These are phyloP conservation scores for Agrocybe praecox DNA, from an alignment of 768 basidiomycete genomes.

Conservation along the genomic window DNA sequence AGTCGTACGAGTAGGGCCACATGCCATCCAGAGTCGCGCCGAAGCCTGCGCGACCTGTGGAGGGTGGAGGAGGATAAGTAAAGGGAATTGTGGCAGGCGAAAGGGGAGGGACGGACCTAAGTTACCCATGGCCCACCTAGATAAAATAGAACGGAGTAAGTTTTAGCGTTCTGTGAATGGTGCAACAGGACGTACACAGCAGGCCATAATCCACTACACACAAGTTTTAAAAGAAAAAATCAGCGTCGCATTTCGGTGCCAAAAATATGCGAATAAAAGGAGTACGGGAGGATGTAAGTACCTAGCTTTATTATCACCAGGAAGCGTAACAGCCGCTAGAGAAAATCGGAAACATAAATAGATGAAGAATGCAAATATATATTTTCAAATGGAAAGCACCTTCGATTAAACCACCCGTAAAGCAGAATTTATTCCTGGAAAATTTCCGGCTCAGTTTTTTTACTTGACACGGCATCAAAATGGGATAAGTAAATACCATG, in stretches of 20 bases:
- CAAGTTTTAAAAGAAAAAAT: no score
- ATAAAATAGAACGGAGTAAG: neutral
- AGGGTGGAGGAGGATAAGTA: slow-evolving; percentile 15
- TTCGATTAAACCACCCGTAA: slow-evolving; percentile 74
- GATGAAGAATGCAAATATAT: neutral
- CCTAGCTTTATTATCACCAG: slow-evolving; percentile 22
- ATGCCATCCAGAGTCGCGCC: slow-evolving; percentile 66
- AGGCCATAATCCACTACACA: slow-evolving; percentile 37
- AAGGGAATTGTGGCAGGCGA: slow-evolving; percentile 33
- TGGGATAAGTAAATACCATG: slow-evolving; percentile 22
- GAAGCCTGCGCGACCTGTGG: slow-evolving; percentile 60
- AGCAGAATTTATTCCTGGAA: slow-evolving; percentile 65
- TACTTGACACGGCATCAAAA: no score
- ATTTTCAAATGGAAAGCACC: slow-evolving; percentile 17
- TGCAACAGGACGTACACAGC: slow-evolving; percentile 29
- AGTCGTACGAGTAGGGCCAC: slow-evolving; percentile 74
- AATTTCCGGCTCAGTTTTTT: no score
- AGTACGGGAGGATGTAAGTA: no score
- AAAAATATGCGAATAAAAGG: no score
- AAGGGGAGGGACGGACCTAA: slow-evolving; percentile 36
- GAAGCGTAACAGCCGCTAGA: slow-evolving; percentile 28
- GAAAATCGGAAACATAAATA: neutral
- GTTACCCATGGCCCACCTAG: slow-evolving; percentile 48
- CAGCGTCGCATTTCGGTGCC: no score
- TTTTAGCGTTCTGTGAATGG: neutral